Evolutionary conservation across 139 green algal genomes (phyloP), one percentile per base, ranked within the genome.

Genomic region (Trebouxia sp.): DNA sequence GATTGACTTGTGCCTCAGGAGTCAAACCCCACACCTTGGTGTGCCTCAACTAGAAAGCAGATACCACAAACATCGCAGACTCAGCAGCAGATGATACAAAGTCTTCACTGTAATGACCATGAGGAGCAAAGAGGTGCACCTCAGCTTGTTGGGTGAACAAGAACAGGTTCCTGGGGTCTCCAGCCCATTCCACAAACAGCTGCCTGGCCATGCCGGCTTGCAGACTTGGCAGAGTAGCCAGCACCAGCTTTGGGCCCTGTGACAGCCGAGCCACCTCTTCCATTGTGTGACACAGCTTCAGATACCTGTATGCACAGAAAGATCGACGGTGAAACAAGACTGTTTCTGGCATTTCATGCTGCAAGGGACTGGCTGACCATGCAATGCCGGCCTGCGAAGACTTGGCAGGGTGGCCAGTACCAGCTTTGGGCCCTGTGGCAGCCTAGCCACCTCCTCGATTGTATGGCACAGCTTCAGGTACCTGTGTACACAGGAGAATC

Each of bases 121-220:
- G 28, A 37, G 22, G 5, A 42, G 45, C 20, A 8, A 10, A 47
- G 1, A 22, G 22, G 6, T 42, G 7, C 62, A 85, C 81, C 75
- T 55, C 50, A 26, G 81, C 56, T n/a, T 39, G 75, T 24, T 50
- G 65, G 5, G 81, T 55, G 48, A 98, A 93, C 39, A 98, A 78
- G 50, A 99, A 85, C 10, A 92, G 84, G 81, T 95, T 97, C 20
- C 75, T 79, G 1, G 85, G 76, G 76, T 96, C 81, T 4, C n/a
- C 28, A 3, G 89, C 93, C 94, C 93, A 98, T 9, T 97, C 85
- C 17, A 90, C 84, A 55, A 98, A 89, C 56, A 99, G 82, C 55
- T 95, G 51, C 8, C 91, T 76, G 3, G 92, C 77, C 38, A 86
- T 65, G 32, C 96, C 96, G 0, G 39, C 43, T 45, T 97, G 91